A percentile compares a stretch with the other conserved stretches of the same genome.
Conservation (phyloP, 116 monocot species). For the Phalaenopsis hybrid region DNA sequence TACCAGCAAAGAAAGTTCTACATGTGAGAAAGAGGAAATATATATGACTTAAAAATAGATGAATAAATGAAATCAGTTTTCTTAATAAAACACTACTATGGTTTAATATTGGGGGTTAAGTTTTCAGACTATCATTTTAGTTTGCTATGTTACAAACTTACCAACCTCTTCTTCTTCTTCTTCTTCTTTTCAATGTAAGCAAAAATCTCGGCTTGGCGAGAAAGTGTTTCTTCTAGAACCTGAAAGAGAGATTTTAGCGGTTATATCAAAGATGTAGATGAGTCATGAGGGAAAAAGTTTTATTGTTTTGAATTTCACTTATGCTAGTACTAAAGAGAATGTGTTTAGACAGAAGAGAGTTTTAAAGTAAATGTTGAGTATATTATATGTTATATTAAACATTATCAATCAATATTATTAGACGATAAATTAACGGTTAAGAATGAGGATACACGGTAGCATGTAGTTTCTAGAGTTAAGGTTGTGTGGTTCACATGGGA, state of each 20-base stretch:
- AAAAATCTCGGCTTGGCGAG: slow-evolving; percentile 52
- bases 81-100: neutral
- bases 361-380: neutral
- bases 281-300: neutral
- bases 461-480: too few relatives aligned
- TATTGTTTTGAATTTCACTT: neutral
- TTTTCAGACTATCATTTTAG: neutral
- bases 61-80: neutral
- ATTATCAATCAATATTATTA: too few relatives aligned
- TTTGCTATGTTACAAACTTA: slow-evolving; percentile 6
- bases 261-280: neutral
- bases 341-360: neutral
- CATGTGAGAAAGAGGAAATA: slow-evolving; percentile 4
- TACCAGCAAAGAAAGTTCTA: slow-evolving; percentile 46
- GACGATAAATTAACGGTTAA: too few relatives aligned
- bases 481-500: too few relatives aligned
- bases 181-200: slow-evolving; percentile 70
- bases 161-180: slow-evolving; percentile 63
- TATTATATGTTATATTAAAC: too few relatives aligned
- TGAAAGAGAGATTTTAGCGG: slow-evolving; percentile 22
- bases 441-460: too few relatives aligned
- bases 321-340: neutral
- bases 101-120: neutral
- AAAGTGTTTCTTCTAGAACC: slow-evolving; percentile 58
- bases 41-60: neutral